Evolutionary conservation across 176 grass and related monocot species (phyloP), one percentile per base, ranked within the genome.

Genomic region (Microstegium vimineum): DNA sequence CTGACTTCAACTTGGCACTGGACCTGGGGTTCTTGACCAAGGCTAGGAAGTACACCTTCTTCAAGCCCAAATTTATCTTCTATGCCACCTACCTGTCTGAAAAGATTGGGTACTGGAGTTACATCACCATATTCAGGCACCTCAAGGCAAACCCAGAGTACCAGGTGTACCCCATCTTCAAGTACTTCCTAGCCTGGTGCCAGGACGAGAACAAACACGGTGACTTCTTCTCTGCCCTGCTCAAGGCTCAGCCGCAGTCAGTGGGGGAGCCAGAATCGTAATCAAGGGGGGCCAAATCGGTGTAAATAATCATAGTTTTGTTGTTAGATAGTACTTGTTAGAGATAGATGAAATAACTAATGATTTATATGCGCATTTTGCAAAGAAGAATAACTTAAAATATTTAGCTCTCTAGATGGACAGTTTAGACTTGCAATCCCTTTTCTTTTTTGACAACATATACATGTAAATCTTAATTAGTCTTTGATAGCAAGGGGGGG

Each of bases 1-100:
- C 93, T n/a, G 93, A 99, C 73, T 99, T 99, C 87, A 99, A 99
- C 89, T 84, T 99, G 85, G 96, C 93, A 0, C 69, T 99, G 66
- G 96, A 99, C 78, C 80, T 99, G 8, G 96, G 91, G 26, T 99
- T 99, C 87, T 69, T 99, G 87, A 99, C 96, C 41, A 99, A 99
- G 86, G 96, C 96, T 45, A 85, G 96, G 88, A 99, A 99, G 74
- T 99, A 99, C 91, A 99, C 96, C 77, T 97, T 99, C 82, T 99
- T 99, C 89, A 99, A 99, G 77, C 96, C 96, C 18, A 95, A 94
- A 83, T 99, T 99, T 85, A 99, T 99, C 82, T 95, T 99, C 83
- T 99, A 99, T 66, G 91, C 96, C 52, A 99, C 96, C 38, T 99
- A 95, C 81, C 83, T 99, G 30, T 99, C 96, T 0, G 93, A 95